Evolutionary conservation across 73 alveolate genomes (phyloP).

Genomic region (Paramecium sonneborni): DNA sequence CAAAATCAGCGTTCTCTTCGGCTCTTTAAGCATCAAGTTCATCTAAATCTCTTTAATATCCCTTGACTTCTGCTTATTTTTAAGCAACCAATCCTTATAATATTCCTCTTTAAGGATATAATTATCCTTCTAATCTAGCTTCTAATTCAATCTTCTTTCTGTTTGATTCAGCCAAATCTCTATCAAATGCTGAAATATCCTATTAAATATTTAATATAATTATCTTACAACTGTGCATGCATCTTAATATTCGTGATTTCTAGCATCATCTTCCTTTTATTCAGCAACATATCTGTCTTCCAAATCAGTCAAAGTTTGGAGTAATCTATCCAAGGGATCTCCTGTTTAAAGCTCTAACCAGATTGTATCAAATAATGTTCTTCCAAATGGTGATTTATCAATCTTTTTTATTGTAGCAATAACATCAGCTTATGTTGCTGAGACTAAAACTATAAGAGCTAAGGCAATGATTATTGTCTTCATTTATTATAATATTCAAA

Average conservation of each 20-base stretch:
- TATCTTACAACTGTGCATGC: slow-evolving; percentile 31
- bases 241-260: slow-evolving; percentile 6
- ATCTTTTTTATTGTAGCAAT: slow-evolving; percentile 27
- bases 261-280: slow-evolving; percentile 35
- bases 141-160: slow-evolving; percentile 32
- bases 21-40: slow-evolving; percentile 35
- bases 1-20: slow-evolving; percentile 44
- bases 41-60: slow-evolving; percentile 24
- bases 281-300: slow-evolving; percentile 59
- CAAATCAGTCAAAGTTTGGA: slow-evolving; percentile 2
- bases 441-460: neutral
- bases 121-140: slow-evolving; percentile 48
- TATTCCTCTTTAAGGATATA: slow-evolving; percentile 44
- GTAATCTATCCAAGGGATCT: slow-evolving; percentile 44
- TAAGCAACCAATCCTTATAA: neutral
- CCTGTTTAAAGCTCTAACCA: slow-evolving; percentile 51
- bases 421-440: slow-evolving; percentile 45
- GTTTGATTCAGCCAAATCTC: slow-evolving; percentile 48
- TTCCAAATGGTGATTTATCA: slow-evolving; percentile 17
- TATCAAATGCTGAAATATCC: slow-evolving; percentile 41
- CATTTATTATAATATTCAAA: neutral
- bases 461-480: slow-evolving; percentile 2
- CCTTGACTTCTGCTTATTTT: slow-evolving; percentile 33
- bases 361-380: slow-evolving; percentile 18
- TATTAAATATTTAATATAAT: neutral